Percentiles rank a stretch among this genome's conserved stretches.
phyloP scores from a whole-genome alignment of 1,139 yeast species.

The Magnusiomyces tetraspermus region DNA sequence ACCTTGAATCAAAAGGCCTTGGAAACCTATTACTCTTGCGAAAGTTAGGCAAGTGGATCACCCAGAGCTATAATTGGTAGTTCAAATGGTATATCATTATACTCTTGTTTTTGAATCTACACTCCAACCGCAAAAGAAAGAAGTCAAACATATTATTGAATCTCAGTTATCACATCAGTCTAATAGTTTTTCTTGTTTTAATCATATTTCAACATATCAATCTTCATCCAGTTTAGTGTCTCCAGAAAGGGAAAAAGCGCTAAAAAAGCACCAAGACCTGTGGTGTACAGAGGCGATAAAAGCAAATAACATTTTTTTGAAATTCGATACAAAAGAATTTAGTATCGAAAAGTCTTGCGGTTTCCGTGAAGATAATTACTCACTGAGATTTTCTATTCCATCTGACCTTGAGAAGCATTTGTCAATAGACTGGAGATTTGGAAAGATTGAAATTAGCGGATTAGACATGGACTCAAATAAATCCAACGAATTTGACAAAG shows the following conservation, averaged over 20 bases:
- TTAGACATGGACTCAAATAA: slow-evolving; percentile 29
- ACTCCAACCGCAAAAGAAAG: slow-evolving; percentile 1
- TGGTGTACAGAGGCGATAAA: slow-evolving; percentile 7
- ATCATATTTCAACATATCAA: too few species aligned
- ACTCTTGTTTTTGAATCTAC: slow-evolving; percentile 10
- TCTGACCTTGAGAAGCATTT: slow-evolving; percentile 9
- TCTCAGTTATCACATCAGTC: background rate
- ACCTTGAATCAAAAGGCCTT: too few species aligned
- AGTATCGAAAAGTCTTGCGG: background rate
- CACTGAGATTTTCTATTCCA: background rate
- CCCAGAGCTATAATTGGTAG: too few species aligned
- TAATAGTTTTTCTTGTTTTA: too few species aligned
- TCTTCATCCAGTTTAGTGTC: too few species aligned
- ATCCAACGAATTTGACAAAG: background rate
- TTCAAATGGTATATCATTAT: slow-evolving; percentile 9
- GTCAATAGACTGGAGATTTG: slow-evolving; percentile 23
- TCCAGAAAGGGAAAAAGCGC: background rate
- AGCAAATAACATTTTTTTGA: background rate
- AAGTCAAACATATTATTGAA: slow-evolving; percentile 4
- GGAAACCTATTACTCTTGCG: too few species aligned
- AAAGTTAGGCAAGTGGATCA: too few species aligned
- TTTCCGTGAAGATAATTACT: background rate
- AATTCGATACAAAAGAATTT: background rate
- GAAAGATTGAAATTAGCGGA: slow-evolving; percentile 27
- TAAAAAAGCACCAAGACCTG: background rate